phyloP scores from a whole-genome alignment of 2,329 filamentous ascomycete species.

The Didymellaceae sp. region DNA sequence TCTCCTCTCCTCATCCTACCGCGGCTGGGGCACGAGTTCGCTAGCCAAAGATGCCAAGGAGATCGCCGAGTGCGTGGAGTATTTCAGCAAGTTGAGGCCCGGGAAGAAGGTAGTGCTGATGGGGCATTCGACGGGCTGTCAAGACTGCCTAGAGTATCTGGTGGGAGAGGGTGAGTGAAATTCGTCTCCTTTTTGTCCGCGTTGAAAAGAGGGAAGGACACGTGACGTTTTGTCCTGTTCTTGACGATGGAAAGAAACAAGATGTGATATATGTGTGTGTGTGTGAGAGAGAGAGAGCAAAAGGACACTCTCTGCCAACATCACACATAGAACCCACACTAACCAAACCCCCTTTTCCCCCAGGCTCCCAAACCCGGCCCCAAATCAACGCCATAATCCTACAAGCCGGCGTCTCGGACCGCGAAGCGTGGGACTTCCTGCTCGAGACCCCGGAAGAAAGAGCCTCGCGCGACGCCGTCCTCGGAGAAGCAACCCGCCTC shows the following conservation, averaged over 20 bases:
- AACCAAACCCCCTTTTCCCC: neutral
- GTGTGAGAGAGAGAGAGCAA: no score
- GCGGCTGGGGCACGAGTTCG: slow-evolving; percentile 61
- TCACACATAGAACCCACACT: neutral
- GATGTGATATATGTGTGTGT: no score
- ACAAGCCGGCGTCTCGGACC: slow-evolving; percentile 80
- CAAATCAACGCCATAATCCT: slow-evolving; percentile 76
- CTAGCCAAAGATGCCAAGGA: slow-evolving; percentile 63
- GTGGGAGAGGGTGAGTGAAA: slow-evolving; percentile 33
- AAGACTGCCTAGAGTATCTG: slow-evolving; percentile 72
- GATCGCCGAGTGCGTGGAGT: slow-evolving; percentile 59
- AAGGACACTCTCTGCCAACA: no score
- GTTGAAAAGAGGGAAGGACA: no score
- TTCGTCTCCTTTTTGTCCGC: neutral
- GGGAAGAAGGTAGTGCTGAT: slow-evolving; percentile 67
- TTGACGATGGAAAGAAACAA: no score
- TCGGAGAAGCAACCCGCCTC: slow-evolving; percentile 61
- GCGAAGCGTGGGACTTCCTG: slow-evolving; percentile 62
- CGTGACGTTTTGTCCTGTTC: no score
- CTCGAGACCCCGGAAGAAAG: slow-evolving; percentile 33
- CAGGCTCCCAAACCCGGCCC: slow-evolving; percentile 52
- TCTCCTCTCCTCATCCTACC: slow-evolving; percentile 60
- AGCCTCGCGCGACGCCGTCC: slow-evolving; percentile 17
- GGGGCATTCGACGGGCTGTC: slow-evolving; percentile 72
- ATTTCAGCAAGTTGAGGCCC: slow-evolving; percentile 53